Evolutionary conservation across 2,329 filamentous ascomycete species (phyloP).

Genomic region (Colletotrichum tabaci): DNA sequence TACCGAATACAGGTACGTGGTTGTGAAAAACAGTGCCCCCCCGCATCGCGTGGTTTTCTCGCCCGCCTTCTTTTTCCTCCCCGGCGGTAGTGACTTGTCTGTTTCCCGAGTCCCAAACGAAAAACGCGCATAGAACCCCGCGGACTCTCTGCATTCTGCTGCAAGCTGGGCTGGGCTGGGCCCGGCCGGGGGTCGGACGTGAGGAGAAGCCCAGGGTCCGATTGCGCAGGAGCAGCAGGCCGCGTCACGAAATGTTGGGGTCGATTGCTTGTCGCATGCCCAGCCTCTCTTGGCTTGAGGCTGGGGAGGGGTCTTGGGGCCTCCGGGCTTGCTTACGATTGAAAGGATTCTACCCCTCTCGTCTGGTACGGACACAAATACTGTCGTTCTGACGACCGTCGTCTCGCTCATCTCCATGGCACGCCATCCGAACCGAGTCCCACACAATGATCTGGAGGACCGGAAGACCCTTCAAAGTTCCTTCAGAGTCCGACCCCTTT

Average conservation of each 20-base stretch:
- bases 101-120: not conserved
- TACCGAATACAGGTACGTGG: not conserved
- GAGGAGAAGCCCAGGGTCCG: constrained; percentile 4
- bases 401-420: constrained; percentile 14
- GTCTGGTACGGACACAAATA: too few species aligned
- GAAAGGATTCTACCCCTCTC: constrained; percentile 7
- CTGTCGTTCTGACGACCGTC: not conserved
- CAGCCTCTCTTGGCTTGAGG: constrained; percentile 7
- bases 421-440: not conserved
- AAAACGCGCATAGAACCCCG: constrained; percentile 11
- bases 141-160: not conserved
- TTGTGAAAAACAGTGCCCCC: not conserved
- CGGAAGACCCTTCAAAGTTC: not conserved
- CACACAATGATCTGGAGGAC: constrained; percentile 8
- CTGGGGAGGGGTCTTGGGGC: not conserved
- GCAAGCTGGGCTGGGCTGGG: not conserved
- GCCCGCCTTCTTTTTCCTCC: not conserved
- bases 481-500: too few species aligned
- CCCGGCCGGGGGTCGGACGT: not conserved
- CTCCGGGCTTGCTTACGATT: not conserved
- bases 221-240: constrained; percentile 1
- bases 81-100: too few species aligned
- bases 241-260: constrained; percentile 17
- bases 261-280: constrained; percentile 4
- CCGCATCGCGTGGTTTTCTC: constrained; percentile 14